Evolutionary conservation across 2,329 filamentous ascomycete species (phyloP), one percentile per base, ranked within the genome.

Genomic region (Aspergillus sp.): DNA sequence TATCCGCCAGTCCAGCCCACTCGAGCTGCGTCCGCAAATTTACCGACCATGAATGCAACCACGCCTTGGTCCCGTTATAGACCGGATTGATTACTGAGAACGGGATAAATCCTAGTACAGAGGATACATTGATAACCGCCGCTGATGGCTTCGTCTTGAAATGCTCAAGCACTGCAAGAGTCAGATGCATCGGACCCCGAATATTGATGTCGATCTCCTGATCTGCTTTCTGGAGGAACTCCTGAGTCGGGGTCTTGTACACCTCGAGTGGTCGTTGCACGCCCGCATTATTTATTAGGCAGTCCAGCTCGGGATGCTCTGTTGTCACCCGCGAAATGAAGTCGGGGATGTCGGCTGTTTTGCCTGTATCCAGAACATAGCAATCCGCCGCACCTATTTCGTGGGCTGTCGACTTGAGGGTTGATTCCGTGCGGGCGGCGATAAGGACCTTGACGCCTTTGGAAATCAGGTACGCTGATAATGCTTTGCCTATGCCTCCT

Each of bases 41-140:
- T 77, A 85, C 79, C 25, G 72, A 80, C 77, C 79, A 85, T 67
- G 80, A 85, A 64, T 85, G 82, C 40, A 84, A 39, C 80, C 79
- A 86, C 0, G 82, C 81, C 64, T 87, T 87, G 2, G 82, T 85
- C 3, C 79, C 83, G 64, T 84, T 84, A 69, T 86, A 87, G 1
- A 85, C 79, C 0, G 82, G 83, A 62, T 84, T 86, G 61, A 84
- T 77, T 56, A 84, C 71, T 3, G 73, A 77, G 56, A 80, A 78
- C 0, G 84, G 83, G 0, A 81, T 69, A 59, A 79, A 85, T 3
- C 79, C 84, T 0, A 86, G 74, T 0, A 82, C 74, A 6, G 78
- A 83, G 1, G 79, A 81, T 1, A 86, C 77, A 60, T 86, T 86
- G 66, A 85, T 76, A 49, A 86, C 77, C 1, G 80, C 58, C 0